Conservation (phyloP, 1,284 basidiomycete genomes). For the Cystobasidiaceae sp. region DNA sequence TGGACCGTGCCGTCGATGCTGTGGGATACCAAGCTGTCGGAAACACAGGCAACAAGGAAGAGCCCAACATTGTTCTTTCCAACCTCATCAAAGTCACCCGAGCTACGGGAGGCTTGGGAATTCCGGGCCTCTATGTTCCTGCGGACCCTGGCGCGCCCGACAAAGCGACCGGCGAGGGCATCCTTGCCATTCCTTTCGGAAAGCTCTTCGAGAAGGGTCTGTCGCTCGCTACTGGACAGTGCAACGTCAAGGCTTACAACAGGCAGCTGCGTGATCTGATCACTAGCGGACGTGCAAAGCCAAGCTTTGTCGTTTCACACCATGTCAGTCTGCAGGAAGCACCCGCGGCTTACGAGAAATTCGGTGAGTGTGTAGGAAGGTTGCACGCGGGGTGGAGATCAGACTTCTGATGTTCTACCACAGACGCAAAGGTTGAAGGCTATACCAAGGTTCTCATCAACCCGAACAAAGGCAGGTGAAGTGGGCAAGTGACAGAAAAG, state of each 20-base stretch:
- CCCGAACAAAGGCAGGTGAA: too few relatives aligned
- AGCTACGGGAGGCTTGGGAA: slow-evolving; percentile 55
- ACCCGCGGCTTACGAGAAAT: slow-evolving; percentile 52
- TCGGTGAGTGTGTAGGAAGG: too few relatives aligned
- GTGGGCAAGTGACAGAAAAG: too few relatives aligned
- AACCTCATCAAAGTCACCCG: slow-evolving; percentile 54
- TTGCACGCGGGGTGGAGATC: too few relatives aligned
- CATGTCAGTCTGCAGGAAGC: slow-evolving; percentile 53
- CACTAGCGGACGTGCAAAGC: slow-evolving; percentile 41
- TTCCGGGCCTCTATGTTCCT: slow-evolving; percentile 54
- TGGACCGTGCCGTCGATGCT: slow-evolving; percentile 51
- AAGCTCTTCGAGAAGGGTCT: slow-evolving; percentile 56
- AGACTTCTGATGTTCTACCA: too few relatives aligned
- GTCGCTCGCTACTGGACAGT: slow-evolving; percentile 54
- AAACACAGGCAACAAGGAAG: slow-evolving; percentile 54
- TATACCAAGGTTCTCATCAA: slow-evolving; percentile 35
- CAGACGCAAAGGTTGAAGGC: slow-evolving; percentile 10
- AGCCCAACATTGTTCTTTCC: slow-evolving; percentile 55
- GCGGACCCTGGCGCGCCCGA: slow-evolving; percentile 55
- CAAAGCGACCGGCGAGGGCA: slow-evolving; percentile 52
- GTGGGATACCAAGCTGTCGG: slow-evolving; percentile 56
- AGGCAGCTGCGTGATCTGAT: slow-evolving; percentile 55
- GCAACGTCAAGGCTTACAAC: slow-evolving; percentile 56
- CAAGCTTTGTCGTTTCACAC: slow-evolving; percentile 47
- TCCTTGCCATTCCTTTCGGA: slow-evolving; percentile 41